These are phyloP conservation scores for Smithsoniella earleae DNA, from an alignment of 163 green algal genomes.

Conservation along the genomic window DNA sequence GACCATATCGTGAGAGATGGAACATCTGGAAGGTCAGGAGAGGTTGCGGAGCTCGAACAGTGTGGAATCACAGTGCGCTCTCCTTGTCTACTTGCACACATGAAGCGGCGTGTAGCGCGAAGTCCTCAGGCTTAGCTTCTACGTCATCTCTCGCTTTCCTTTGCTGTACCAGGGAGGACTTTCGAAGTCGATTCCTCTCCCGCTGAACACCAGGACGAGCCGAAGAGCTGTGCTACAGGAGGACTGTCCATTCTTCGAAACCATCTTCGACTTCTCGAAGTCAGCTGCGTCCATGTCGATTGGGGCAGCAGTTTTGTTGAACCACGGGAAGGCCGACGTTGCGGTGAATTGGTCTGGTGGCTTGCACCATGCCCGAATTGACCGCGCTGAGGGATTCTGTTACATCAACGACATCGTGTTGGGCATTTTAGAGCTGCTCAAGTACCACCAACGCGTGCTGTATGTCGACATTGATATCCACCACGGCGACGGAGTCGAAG, in stretches of 20 bases:
- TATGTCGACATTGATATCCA: conserved; percentile 91
- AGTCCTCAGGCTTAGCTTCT: background rate
- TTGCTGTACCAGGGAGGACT: no score
- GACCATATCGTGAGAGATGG: background rate
- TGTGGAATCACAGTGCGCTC: conserved; percentile 27
- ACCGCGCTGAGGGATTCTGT: conserved; percentile 80
- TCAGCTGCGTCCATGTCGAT: conserved; percentile 64
- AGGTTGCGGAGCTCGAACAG: conserved; percentile 8
- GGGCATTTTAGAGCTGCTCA: conserved; percentile 84
- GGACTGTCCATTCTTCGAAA: conserved; percentile 83
- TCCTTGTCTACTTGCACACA: no score
- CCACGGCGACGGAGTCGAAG: conserved; percentile 77
- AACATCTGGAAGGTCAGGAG: background rate
- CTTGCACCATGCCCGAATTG: conserved; percentile 80
- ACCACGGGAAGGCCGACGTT: conserved; percentile 61
- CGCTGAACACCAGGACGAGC: no score
- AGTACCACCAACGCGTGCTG: conserved; percentile 73
- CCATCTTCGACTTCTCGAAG: conserved; percentile 71
- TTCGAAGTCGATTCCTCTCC: no score
- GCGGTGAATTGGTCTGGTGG: conserved; percentile 87
- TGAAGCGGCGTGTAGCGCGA: background rate
- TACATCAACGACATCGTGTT: conserved; percentile 96
- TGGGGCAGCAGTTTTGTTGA: conserved; percentile 68
- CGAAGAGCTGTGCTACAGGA: no score
- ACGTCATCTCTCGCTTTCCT: background rate